Conservation (phyloP, 805 yeast genomes). For the Hanseniaspora mollemarum region DNA sequence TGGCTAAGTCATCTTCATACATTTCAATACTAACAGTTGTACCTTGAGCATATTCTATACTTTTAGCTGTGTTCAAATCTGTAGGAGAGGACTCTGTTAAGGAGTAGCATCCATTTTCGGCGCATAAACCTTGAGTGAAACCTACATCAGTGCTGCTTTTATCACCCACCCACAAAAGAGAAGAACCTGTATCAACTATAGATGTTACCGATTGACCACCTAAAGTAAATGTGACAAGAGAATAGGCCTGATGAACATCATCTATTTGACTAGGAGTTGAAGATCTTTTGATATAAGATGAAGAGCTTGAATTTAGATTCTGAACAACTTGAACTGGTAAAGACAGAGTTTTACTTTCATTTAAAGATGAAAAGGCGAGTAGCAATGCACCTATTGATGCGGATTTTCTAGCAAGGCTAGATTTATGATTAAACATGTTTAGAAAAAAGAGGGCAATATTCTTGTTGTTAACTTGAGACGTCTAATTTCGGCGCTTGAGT, state of each 20-base stretch:
- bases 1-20: background rate
- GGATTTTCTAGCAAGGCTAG: background rate
- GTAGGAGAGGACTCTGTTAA: background rate
- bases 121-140: background rate
- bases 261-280: background rate
- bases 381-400: background rate
- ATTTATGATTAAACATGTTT: background rate
- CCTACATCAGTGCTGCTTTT: background rate
- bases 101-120: background rate
- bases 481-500: no score
- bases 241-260: conserved; percentile 9
- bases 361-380: background rate
- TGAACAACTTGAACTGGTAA: conserved; percentile 8
- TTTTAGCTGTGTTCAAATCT: background rate
- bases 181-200: conserved; percentile 16
- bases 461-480: no score
- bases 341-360: conserved; percentile 7
- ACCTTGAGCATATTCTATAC: conserved; percentile 13
- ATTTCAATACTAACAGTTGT: conserved; percentile 1
- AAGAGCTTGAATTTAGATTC: background rate
- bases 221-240: conserved; percentile 4
- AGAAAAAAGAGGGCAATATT: no score
- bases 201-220: conserved; percentile 11
- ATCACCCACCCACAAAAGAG: conserved; percentile 15
- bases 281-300: background rate